Conservation (phyloP, 2,329 filamentous ascomycete genomes). For the Myriosclerotinia curreyana region DNA sequence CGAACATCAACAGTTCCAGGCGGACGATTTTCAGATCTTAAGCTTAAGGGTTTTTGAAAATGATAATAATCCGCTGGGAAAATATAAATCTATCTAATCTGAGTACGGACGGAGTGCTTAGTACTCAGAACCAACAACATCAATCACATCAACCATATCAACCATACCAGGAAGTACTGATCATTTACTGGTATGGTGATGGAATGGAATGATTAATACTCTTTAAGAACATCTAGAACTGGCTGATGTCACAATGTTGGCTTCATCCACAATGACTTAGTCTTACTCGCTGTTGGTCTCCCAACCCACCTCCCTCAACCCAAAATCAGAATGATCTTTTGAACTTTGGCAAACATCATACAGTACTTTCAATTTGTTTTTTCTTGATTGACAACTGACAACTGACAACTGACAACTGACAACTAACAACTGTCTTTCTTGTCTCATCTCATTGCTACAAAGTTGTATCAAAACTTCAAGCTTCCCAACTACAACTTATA, state of each 20-base stretch:
- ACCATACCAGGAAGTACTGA: neutral
- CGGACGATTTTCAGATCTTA: no score
- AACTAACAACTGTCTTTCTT: neutral
- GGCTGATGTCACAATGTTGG: neutral
- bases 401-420: no score
- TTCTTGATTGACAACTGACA: neutral
- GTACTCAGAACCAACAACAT: no score
- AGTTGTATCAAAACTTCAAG: slow-evolving; percentile 7
- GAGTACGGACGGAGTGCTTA: no score
- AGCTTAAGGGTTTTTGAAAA: no score
- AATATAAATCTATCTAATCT: no score
- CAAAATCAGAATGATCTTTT: neutral
- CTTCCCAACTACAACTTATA: neutral
- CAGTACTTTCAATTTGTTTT: neutral
- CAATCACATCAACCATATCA: neutral
- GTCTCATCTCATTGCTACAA: slow-evolving; percentile 5
- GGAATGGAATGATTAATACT: no score
- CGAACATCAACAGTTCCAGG: no score
- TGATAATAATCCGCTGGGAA: no score
- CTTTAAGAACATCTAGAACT: neutral
- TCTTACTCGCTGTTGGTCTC: no score
- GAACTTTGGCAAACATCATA: neutral
- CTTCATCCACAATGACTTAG: neutral
- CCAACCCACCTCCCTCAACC: neutral
- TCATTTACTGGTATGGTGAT: neutral